phyloP scores from a whole-genome alignment of 257 asterid genomes.

The Nicotiana benthamiana region DNA sequence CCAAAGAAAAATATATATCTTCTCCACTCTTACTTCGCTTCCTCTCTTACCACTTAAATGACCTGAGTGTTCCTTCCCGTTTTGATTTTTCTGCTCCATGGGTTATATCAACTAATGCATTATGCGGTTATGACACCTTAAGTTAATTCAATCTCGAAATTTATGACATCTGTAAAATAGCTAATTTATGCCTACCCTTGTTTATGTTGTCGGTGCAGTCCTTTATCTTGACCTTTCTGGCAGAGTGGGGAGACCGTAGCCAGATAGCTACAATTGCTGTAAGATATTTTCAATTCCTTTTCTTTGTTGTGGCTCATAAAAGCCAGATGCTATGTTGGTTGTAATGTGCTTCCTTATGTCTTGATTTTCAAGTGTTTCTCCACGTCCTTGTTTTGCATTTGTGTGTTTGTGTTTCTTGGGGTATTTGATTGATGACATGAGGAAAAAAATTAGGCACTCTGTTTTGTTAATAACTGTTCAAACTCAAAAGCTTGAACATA shows the following conservation, averaged over 20 bases:
- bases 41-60: not conserved
- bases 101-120: not conserved
- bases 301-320: not conserved
- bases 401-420: not conserved
- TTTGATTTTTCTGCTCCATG: not conserved
- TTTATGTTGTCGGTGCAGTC: conserved; percentile 42
- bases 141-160: not conserved
- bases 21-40: not conserved
- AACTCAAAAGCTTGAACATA: not conserved
- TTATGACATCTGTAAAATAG: not conserved
- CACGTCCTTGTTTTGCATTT: not conserved
- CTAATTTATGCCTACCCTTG: not conserved
- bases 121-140: not conserved
- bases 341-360: not conserved
- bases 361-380: not conserved
- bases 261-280: conserved; percentile 97
- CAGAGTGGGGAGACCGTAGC: conserved; percentile 99
- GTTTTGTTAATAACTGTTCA: not conserved
- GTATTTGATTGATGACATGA: not conserved
- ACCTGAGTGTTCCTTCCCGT: not conserved
- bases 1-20: not conserved
- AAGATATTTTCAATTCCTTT: conserved; percentile 21
- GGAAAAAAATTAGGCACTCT: not conserved
- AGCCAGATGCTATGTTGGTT: not conserved
- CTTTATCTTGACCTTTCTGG: conserved; percentile 80